Conservation (phyloP, 169 alveolate genomes). For the Hepatocystis sp. region DNA sequence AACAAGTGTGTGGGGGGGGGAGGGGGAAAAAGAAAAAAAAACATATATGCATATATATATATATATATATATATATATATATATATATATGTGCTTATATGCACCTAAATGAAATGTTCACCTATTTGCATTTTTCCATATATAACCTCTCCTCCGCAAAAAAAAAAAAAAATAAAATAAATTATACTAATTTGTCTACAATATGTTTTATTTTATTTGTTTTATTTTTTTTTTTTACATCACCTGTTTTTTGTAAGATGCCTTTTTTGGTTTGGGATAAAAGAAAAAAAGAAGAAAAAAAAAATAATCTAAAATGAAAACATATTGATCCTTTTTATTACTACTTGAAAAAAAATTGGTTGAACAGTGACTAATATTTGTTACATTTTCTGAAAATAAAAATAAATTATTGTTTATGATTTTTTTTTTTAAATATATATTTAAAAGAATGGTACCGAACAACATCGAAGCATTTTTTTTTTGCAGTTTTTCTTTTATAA, state of each 20-base stretch:
- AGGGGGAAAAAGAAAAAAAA: background rate
- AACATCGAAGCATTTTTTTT: background rate
- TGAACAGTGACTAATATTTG: background rate
- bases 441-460: conserved; percentile 17
- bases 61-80: background rate
- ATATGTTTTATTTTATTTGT: conserved; percentile 5
- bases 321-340: background rate
- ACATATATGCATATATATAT: conserved; percentile 1
- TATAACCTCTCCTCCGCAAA: too few relatives aligned
- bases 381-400: background rate
- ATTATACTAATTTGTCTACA: too few relatives aligned
- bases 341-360: background rate
- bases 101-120: too few relatives aligned
- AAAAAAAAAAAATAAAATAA: too few relatives aligned
- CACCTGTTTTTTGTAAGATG: conserved; percentile 5
- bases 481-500: conserved; percentile 44
- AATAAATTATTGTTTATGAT: conserved; percentile 4
- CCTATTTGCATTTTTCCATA: too few relatives aligned
- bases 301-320: conserved; percentile 27
- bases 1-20: background rate
- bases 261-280: conserved; percentile 1
- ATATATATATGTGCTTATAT: too few relatives aligned
- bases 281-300: conserved; percentile 61
- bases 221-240: background rate
- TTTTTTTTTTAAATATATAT: conserved; percentile 11